Conservation (phyloP, 2,329 filamentous ascomycete species). For the Pseudomassariella vexata region DNA sequence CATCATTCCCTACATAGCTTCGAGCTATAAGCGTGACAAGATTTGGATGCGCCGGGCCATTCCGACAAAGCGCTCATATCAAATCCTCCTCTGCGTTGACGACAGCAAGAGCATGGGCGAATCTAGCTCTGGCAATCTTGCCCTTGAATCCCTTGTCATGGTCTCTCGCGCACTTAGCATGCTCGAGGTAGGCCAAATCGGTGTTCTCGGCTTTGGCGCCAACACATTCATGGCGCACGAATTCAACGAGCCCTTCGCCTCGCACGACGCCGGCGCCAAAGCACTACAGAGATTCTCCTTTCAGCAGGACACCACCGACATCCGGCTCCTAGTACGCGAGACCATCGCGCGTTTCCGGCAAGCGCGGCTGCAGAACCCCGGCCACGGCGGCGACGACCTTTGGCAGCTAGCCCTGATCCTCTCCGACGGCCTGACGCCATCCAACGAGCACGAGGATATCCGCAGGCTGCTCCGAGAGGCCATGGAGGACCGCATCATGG, state of each 20-base stretch:
- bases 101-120: conserved; percentile 94
- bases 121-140: conserved; percentile 66
- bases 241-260: conserved; percentile 75
- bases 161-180: conserved; percentile 82
- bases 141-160: conserved; percentile 90
- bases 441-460: conserved; percentile 73
- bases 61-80: conserved; percentile 90
- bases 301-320: conserved; percentile 78
- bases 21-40: conserved; percentile 97
- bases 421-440: conserved; percentile 87
- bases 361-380: conserved; percentile 57
- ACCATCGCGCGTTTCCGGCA: conserved; percentile 78
- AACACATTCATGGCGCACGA: conserved; percentile 80
- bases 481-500: conserved; percentile 91
- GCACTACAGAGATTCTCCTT: conserved; percentile 84
- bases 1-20: conserved; percentile 98
- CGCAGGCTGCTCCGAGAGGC: conserved; percentile 78
- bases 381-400: conserved; percentile 58
- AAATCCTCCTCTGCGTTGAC: conserved; percentile 95
- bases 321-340: conserved; percentile 68
- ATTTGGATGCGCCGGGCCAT: conserved; percentile 97
- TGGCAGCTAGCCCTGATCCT: conserved; percentile 96
- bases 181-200: conserved; percentile 92
- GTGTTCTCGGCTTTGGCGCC: conserved; percentile 82
- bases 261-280: conserved; percentile 70